A percentile compares a stretch with the other conserved stretches of the same genome.
These are phyloP conservation scores for Ustilago bromivora DNA, from an alignment of 1,284 basidiomycete species.

Conservation along the genomic window DNA sequence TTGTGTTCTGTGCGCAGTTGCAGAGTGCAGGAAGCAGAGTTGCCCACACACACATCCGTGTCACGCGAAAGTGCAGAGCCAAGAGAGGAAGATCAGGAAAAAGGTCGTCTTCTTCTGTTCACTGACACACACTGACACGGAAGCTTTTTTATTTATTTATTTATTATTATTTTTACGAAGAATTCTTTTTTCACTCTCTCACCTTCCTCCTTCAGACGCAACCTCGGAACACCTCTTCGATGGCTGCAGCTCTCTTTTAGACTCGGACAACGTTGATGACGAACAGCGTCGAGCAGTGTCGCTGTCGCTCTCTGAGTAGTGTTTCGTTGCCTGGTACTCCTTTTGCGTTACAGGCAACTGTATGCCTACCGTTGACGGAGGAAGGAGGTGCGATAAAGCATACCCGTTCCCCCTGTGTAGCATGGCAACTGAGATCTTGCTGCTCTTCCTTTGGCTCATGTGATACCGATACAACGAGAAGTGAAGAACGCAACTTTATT, in stretches of 20 bases:
- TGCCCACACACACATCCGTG: background rate
- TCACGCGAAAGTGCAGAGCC: background rate
- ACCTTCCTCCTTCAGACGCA: too few species aligned
- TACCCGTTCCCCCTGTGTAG: background rate
- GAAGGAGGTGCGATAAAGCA: background rate
- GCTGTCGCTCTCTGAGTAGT: too few species aligned
- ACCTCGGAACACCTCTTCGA: background rate
- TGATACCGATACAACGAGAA: too few species aligned
- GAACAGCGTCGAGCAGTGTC: too few species aligned
- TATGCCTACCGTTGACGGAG: background rate
- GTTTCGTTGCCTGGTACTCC: too few species aligned
- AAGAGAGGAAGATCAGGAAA: background rate
- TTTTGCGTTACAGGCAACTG: too few species aligned
- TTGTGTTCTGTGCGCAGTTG: conserved; percentile 1
- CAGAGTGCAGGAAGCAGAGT: background rate
- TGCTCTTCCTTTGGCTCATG: background rate
- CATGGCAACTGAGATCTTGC: conserved; percentile 3
- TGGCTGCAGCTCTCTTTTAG: background rate
- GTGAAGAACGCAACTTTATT: background rate
- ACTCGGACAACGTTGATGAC: background rate
- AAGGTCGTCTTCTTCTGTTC: conserved; percentile 5
- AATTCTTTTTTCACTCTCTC: background rate
- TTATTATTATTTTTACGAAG: background rate
- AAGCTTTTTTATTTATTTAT: background rate
- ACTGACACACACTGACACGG: conserved; percentile 2